phyloP scores from a whole-genome alignment of 176 grass and related monocot species.

The Avena insularis region DNA sequence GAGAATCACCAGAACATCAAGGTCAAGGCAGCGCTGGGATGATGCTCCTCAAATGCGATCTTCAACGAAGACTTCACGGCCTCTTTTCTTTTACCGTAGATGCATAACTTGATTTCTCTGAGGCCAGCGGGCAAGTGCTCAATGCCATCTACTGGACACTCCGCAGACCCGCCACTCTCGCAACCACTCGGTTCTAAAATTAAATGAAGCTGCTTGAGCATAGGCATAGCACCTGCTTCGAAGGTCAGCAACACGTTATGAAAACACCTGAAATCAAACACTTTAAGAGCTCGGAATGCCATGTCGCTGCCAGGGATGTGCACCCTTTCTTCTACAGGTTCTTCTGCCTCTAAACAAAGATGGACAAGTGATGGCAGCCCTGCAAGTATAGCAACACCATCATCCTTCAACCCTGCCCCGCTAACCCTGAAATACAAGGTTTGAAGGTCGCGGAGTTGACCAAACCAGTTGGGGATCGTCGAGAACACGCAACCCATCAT shows the following conservation, averaged over 20 bases:
- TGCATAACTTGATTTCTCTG: background rate
- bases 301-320: background rate
- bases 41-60: background rate
- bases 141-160: background rate
- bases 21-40: background rate
- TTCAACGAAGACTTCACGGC: background rate
- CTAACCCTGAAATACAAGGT: fast-evolving
- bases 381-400: constrained; percentile 10
- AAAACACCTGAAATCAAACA: fast-evolving
- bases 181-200: background rate
- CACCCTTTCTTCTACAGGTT: background rate
- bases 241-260: background rate
- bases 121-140: background rate
- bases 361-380: background rate
- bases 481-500: background rate
- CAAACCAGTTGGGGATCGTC: background rate
- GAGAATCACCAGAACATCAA: background rate
- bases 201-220: background rate
- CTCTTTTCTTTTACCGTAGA: background rate
- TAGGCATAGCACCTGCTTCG: background rate
- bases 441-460: background rate
- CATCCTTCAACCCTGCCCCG: background rate
- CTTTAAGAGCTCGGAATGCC: background rate
- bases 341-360: fast-evolving
- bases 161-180: background rate